Evolutionary conservation across 257 asterid species (phyloP).

Genomic region (Anisodus tanguticus): DNA sequence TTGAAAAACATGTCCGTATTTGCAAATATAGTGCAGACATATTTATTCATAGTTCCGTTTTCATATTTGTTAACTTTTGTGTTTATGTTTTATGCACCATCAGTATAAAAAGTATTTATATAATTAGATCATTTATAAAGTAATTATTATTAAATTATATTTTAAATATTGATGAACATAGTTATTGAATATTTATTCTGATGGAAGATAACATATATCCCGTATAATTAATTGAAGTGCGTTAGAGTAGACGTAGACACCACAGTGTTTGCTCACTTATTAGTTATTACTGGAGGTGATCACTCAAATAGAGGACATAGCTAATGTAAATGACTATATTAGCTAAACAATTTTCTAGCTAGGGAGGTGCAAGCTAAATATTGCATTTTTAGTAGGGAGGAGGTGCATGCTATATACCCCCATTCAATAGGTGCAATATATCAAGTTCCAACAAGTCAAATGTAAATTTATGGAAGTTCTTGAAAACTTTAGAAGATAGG

Average conservation of each 20-base stretch:
- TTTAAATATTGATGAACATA: too few species aligned
- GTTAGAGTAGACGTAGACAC: too few species aligned
- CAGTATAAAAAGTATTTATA: too few species aligned
- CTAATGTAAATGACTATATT: neutral
- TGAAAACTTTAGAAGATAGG: neutral
- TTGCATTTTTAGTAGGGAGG: neutral
- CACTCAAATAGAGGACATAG: neutral
- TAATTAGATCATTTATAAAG: too few species aligned
- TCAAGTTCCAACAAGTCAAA: neutral
- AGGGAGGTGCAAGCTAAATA: neutral
- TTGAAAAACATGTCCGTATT: neutral
- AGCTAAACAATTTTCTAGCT: neutral
- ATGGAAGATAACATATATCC: too few species aligned
- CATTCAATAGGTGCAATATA: neutral
- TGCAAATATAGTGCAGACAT: neutral
- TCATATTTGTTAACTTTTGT: neutral
- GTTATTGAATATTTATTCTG: too few species aligned
- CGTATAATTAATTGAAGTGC: too few species aligned
- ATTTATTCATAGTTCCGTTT: neutral
- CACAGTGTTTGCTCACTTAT: neutral
- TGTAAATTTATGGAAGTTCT: neutral
- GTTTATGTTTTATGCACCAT: too few species aligned
- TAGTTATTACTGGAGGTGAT: neutral
- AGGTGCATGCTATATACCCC: neutral
- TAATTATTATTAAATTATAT: too few species aligned